phyloP scores from a whole-genome alignment of 192 early-diverging fungal genomes.

The Umbelopsis vinacea region DNA sequence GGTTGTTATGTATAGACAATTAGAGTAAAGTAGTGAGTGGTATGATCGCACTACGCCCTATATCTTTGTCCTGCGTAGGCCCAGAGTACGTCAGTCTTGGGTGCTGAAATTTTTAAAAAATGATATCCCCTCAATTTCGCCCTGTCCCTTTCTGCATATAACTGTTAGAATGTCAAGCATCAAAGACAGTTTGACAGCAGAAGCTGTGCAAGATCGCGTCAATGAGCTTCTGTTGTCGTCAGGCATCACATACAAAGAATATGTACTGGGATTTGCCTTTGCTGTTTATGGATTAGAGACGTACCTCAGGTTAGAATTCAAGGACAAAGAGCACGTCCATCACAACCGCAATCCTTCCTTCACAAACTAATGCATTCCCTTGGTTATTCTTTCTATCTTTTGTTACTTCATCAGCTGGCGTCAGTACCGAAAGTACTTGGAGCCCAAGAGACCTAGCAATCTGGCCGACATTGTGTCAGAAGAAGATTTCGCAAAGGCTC shows the following conservation, averaged over 20 bases:
- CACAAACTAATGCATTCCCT: background rate
- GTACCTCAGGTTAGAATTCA: conserved; percentile 66
- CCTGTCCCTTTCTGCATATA: background rate
- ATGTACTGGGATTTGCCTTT: conserved; percentile 74
- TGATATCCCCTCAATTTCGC: background rate
- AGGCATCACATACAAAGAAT: conserved; percentile 76
- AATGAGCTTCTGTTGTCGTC: background rate
- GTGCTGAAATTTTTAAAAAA: background rate
- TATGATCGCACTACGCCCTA: background rate
- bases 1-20: background rate
- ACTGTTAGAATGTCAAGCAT: conserved; percentile 8
- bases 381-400: background rate
- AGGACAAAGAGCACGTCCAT: background rate
- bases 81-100: background rate
- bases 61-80: background rate
- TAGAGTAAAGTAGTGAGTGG: background rate
- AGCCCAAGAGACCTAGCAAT: conserved; percentile 69
- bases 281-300: conserved; percentile 79
- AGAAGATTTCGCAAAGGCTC: conserved; percentile 82
- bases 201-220: conserved; percentile 13
- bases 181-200: conserved; percentile 10
- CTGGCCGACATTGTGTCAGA: conserved; percentile 72
- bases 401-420: conserved; percentile 55
- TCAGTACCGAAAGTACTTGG: conserved; percentile 74
- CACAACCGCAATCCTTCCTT: background rate